These are phyloP conservation scores for Geotrichum macrosporum DNA, from an alignment of 1,139 yeast species.

Conservation along the genomic window DNA sequence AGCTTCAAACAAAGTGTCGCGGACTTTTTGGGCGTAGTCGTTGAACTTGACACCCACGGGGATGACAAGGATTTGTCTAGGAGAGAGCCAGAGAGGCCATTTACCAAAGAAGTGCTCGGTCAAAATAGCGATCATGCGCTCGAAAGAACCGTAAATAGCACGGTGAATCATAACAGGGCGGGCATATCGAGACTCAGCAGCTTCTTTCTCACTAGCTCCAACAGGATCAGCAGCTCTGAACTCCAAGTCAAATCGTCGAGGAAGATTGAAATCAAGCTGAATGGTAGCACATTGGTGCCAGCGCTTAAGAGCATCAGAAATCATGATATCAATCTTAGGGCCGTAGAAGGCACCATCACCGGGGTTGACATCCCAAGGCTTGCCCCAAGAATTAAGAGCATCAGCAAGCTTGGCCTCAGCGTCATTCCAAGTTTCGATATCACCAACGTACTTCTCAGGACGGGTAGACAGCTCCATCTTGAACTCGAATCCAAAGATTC, in stretches of 20 bases:
- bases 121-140: conserved; percentile 96
- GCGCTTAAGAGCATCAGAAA: conserved; percentile 85
- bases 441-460: conserved; percentile 90
- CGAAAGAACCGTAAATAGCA: conserved; percentile 95
- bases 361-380: conserved; percentile 84
- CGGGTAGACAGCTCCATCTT: conserved; percentile 89
- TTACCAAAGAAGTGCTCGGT: conserved; percentile 97
- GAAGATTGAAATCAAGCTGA: conserved; percentile 96
- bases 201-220: conserved; percentile 23
- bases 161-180: conserved; percentile 98
- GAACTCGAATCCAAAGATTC: conserved; percentile 81
- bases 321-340: conserved; percentile 93
- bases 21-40: conserved; percentile 80
- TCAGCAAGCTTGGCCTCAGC: conserved; percentile 76
- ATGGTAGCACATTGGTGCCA: conserved; percentile 98
- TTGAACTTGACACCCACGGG: conserved; percentile 93
- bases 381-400: conserved; percentile 73
- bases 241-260: conserved; percentile 82
- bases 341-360: conserved; percentile 99
- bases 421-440: conserved; percentile 75
- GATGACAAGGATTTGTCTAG: conserved; percentile 89
- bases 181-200: conserved; percentile 34
- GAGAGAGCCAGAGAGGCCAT: conserved; percentile 99
- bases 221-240: conserved; percentile 68
- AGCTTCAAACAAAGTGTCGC: conserved; percentile 58